Base-by-base conservation (phyloP, 352 stramenopile species). In the Globisporangium acanthophoron region DNA sequence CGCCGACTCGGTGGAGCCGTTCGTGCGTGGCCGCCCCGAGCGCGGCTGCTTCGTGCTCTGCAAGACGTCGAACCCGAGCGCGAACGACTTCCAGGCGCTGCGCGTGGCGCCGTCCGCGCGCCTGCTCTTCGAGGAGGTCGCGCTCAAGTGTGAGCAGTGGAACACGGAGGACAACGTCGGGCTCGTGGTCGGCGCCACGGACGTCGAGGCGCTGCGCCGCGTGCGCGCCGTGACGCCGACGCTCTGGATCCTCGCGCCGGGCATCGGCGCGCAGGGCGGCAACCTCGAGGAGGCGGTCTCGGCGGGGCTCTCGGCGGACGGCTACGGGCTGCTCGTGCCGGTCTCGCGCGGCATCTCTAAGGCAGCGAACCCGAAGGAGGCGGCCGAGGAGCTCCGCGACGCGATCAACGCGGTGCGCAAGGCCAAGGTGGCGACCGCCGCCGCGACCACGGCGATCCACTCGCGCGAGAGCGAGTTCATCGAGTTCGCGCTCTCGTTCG, bases 1-100 rank as follows among this genome's bases (percentile, higher is more conserved):
- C 37, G 93, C 80, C 52, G 97, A 99, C 82, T 98, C 96, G 35
- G 95, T 99, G 29, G 74, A 91, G 66, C 97, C 97, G 5, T 99
- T 99, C 82, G 71, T 97, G 40, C 93, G 93, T 59, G 71, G 75
- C 24, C 71, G 75, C 33, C 95, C 87, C 1, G 92, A 82, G 65
- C 83, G 84, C 49, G 88, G 88, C 58, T 97, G 92, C 54, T 99
- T 99, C 68, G 78, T 99, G 45, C 81, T 99, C 12, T 99, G 97
- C 78, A 99, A 99, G 88, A 99, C 97, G 27, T 99, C 96, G 8
- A 99, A 99, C 78, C 88, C 92, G 31, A 97, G 87, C 52, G 97
- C 94, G 11, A 96, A 98, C 61, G 96, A 99, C 64, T 88, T 99
- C 50, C 89, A 99, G 66, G 97, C 92, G 53, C 74, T 94, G 29